A percentile compares a stretch with the other conserved stretches of the same genome.
phyloP scores from a whole-genome alignment of 139 green algal species.

The Chlamydomonas sp. region DNA sequence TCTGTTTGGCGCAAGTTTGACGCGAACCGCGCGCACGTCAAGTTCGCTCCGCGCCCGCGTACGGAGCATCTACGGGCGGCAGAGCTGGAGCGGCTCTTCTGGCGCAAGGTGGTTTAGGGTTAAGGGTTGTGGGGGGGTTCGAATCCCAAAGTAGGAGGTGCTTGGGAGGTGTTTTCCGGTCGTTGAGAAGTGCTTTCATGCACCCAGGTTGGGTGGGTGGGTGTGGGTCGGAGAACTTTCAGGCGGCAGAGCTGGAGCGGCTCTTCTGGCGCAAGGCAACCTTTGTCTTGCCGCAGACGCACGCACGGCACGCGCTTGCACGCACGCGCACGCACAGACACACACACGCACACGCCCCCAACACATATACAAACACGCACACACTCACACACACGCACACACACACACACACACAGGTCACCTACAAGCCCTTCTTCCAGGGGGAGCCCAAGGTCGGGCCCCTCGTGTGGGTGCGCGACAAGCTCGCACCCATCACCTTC shows the following conservation, averaged over 20 bases:
- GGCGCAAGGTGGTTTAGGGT: constrained; percentile 13
- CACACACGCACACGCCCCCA: too few relatives aligned
- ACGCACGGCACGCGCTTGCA: too few relatives aligned
- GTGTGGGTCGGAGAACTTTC: not conserved
- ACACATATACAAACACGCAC: too few relatives aligned
- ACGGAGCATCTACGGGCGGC: constrained; percentile 9
- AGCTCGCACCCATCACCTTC: constrained; percentile 28
- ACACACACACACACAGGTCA: constrained; percentile 1
- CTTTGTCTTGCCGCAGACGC: too few relatives aligned
- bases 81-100: constrained; percentile 25
- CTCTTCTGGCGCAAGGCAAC: constrained; percentile 23
- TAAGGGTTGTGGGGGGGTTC: too few relatives aligned
- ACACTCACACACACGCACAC: not conserved
- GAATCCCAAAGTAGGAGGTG: too few relatives aligned
- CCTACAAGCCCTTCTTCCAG: constrained; percentile 16
- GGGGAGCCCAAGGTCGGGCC: constrained; percentile 8
- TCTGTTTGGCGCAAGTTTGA: constrained; percentile 25
- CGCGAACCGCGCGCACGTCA: not conserved
- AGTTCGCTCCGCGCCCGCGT: constrained; percentile 5
- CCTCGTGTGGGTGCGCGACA: constrained; percentile 23
- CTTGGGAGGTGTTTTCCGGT: too few relatives aligned
- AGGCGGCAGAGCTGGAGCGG: constrained; percentile 23
- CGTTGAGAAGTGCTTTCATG: too few relatives aligned
- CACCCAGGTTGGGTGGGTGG: too few relatives aligned
- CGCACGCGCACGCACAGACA: too few relatives aligned